Evolutionary conservation across 2,329 filamentous ascomycete species (phyloP).

Genomic region (Stagonosporopsis chrysanthemi): DNA sequence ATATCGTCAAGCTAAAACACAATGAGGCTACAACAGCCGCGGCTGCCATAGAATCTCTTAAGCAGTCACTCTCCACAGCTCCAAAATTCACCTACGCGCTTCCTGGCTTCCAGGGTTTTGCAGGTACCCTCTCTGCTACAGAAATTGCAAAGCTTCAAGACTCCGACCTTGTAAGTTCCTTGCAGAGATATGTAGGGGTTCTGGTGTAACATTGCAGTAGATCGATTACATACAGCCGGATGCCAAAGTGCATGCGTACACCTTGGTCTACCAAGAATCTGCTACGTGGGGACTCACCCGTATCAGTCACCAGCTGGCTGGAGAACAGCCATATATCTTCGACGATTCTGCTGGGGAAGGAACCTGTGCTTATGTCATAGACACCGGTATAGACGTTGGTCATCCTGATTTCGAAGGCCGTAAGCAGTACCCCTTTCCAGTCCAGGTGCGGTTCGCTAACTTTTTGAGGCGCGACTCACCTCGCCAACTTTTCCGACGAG

Average conservation of each 20-base stretch:
- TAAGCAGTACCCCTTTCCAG: slow-evolving; percentile 22
- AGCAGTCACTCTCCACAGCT: slow-evolving; percentile 25
- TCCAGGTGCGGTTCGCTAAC: neutral
- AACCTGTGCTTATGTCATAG: slow-evolving; percentile 67
- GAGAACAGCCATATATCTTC: slow-evolving; percentile 46
- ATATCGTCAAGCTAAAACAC: slow-evolving; percentile 55
- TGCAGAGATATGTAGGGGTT: neutral
- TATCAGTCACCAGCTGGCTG: slow-evolving; percentile 45
- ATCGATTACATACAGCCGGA: slow-evolving; percentile 50
- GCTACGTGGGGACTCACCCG: slow-evolving; percentile 52
- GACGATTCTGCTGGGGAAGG: slow-evolving; percentile 48
- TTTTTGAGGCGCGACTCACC: slow-evolving; percentile 32
- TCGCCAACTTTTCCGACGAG: slow-evolving; percentile 38
- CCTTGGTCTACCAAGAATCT: slow-evolving; percentile 43
- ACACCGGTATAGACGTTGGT: slow-evolving; percentile 66
- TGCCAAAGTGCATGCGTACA: slow-evolving; percentile 36
- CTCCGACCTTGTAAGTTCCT: slow-evolving; percentile 31
- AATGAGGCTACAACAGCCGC: slow-evolving; percentile 32
- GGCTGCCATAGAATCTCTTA: slow-evolving; percentile 18
- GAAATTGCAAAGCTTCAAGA: slow-evolving; percentile 37
- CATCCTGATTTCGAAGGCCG: slow-evolving; percentile 56
- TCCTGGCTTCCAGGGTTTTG: slow-evolving; percentile 48
- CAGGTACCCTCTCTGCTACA: slow-evolving; percentile 39
- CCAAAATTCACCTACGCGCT: slow-evolving; percentile 46
- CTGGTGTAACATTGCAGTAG: slow-evolving; percentile 14